A percentile compares a stretch with the other conserved stretches of the same genome.
Evolutionary conservation across 2,329 filamentous ascomycete species (phyloP).

Genomic region (Thielaviopsis ethacetica): DNA sequence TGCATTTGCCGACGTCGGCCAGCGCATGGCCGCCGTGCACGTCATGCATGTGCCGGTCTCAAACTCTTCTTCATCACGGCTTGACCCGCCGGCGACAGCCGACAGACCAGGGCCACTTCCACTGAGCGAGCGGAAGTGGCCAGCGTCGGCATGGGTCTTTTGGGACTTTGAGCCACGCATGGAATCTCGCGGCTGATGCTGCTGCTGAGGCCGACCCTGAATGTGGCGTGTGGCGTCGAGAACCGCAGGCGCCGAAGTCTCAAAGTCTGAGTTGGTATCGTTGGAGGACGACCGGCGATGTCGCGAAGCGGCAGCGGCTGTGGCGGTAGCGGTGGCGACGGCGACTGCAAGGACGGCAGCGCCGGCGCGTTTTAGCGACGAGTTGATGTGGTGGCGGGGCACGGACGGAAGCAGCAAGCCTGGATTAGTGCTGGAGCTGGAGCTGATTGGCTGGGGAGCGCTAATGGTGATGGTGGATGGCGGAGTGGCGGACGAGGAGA

Average conservation of each 20-base stretch:
- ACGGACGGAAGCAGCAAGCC: background rate
- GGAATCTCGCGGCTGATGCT: background rate
- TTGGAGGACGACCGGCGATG: background rate
- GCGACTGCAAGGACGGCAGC: background rate
- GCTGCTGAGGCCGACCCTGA: background rate
- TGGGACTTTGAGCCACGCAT: background rate
- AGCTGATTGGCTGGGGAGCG: background rate
- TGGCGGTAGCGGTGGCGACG: background rate
- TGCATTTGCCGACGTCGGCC: conserved; percentile 54
- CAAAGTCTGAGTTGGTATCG: background rate
- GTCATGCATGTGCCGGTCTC: conserved; percentile 67
- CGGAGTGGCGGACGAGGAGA: background rate
- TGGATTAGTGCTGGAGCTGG: background rate
- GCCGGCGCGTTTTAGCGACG: background rate
- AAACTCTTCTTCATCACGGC: conserved; percentile 35
- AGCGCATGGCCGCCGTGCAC: conserved; percentile 64
- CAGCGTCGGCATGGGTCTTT: background rate
- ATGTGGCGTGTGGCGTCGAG: background rate
- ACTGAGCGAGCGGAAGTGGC: background rate
- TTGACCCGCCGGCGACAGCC: background rate
- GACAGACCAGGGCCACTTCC: background rate
- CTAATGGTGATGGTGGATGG: background rate
- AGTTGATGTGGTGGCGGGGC: conserved; percentile 14
- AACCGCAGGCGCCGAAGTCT: background rate
- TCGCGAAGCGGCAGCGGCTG: background rate